Base-by-base conservation (phyloP, 305 asterid genomes). In the Solanum hybrid region DNA sequence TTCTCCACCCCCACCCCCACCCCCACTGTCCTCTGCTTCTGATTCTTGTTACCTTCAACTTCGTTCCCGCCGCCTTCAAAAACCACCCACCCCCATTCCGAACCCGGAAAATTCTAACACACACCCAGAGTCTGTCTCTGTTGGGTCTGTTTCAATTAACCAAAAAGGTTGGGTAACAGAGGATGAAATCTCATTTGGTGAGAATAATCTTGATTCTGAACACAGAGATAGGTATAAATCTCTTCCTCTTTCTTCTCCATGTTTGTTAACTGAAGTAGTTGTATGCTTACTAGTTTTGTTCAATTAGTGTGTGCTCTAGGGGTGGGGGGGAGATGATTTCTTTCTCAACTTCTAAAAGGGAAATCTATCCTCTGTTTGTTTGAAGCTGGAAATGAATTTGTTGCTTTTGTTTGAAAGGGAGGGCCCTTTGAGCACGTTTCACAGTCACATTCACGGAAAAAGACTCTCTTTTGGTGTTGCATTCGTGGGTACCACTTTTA, bases 41-140 rank as follows among this genome's bases (percentile, higher is more conserved):
- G 94, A 92, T 17, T 89, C 87, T 11, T 77, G 92, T 88, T 95
- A 92, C 88, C 96, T 96, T 73, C 94, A 96, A 90, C 97, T 96
- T 75, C 96, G 98, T 27, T 93, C 97, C 11, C 94, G 98, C 38
- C 95, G 98, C 7, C 96, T 96, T n/a, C 92, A 92, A 51, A 96
- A 95, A 37, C 93, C 94, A 19, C 89, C 93, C 32, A n/a, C 85
- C 29, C 89, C 90, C 22, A 77, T 89, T 91, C 69, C 78, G 82
- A 85, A 78, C 14, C 35, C 87, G 19, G 60, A 45, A 45, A 45
- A 45, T 45, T 15, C 19, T 56, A 56, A 56, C 69, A 6, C 69
- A 88, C 87, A 69, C 15, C 64, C 89, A 32, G 15, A 81, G 3
- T 84, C 90, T 19, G 36, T 88, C 14, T 19, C 87, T 87, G 86